Conservation (phyloP, 495 filamentous ascomycete species). For the Aspergillus nidulans region DNA sequence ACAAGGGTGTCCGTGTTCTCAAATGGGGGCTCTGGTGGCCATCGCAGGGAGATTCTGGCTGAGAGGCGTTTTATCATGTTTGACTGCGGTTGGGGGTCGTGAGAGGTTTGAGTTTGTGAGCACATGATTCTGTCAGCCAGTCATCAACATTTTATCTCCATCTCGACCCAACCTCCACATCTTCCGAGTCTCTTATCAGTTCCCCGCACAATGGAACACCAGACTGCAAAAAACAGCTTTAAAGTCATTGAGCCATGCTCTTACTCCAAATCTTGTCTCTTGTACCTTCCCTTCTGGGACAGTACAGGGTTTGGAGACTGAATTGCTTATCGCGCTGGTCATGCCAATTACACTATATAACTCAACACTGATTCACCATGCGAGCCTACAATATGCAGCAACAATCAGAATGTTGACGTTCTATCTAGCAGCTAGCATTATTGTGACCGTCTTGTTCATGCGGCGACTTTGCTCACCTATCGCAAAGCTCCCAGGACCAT, state of each 20-base stretch:
- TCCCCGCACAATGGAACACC: conserved; percentile 1
- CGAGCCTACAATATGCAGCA: background rate
- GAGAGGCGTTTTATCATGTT: conserved; percentile 28
- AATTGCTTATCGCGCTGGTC: background rate
- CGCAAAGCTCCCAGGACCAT: conserved; percentile 48
- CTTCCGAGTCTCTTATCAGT: background rate
- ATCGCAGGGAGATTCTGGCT: conserved; percentile 41
- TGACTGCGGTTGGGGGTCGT: background rate
- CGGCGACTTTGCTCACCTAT: conserved; percentile 4
- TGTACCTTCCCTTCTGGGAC: background rate
- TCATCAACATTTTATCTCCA: background rate
- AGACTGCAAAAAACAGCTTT: background rate
- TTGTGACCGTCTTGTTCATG: conserved; percentile 13
- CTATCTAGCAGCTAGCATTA: conserved; percentile 14
- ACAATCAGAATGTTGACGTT: conserved; percentile 23
- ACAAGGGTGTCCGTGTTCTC: conserved; percentile 45
- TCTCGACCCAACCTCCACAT: background rate
- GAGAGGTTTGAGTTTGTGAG: background rate
- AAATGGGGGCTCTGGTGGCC: conserved; percentile 34
- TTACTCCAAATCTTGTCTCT: conserved; percentile 3
- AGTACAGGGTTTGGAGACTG: background rate
- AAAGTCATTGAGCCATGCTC: background rate
- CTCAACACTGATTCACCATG: background rate
- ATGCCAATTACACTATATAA: background rate
- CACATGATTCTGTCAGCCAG: background rate